Conservation (phyloP, 371 early-diverging fungal genomes). For the Syncephalis plumigaleata region DNA sequence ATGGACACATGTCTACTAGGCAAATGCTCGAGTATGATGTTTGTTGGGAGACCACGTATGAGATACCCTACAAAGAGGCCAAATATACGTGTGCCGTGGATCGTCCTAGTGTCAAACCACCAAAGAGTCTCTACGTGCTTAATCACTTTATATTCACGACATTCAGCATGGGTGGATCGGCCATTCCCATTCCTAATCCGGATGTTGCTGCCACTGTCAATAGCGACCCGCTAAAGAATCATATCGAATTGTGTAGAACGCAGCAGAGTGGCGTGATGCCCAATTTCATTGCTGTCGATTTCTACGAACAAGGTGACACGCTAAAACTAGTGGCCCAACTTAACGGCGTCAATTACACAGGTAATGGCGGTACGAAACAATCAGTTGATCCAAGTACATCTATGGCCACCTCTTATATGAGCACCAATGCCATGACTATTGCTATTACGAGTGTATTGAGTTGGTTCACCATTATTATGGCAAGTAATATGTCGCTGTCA, state of each 20-base stretch:
- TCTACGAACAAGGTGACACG: neutral
- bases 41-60: no score
- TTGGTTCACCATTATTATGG: no score
- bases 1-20: no score
- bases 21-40: no score
- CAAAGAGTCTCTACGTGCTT: neutral
- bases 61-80: no score
- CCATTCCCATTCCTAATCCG: neutral
- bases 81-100: neutral
- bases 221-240: neutral
- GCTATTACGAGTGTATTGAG: no score
- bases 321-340: neutral
- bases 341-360: neutral
- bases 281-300: neutral
- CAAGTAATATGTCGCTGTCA: no score
- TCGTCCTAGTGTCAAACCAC: neutral
- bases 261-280: neutral
- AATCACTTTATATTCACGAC: neutral
- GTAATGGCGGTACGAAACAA: no score
- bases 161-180: neutral
- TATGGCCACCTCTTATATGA: no score
- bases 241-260: neutral
- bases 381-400: no score
- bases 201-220: neutral
- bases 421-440: no score